These are phyloP conservation scores for Gossypium bickii DNA, from an alignment of 345 rosid genomes.

Conservation along the genomic window DNA sequence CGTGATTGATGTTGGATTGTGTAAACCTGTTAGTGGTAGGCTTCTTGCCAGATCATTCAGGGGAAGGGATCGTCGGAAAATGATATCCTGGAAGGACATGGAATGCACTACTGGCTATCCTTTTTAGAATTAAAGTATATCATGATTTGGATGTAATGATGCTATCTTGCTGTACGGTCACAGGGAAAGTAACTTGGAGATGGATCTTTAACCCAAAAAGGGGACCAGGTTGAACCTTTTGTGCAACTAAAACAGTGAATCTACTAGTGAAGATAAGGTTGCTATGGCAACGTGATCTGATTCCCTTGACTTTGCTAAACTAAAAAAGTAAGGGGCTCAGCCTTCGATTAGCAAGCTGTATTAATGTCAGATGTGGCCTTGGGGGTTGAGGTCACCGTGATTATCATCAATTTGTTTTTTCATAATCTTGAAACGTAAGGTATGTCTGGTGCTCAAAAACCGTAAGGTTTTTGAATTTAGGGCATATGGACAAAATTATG, in stretches of 20 bases:
- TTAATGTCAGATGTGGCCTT: neutral
- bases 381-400: neutral
- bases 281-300: neutral
- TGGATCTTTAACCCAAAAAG: neutral
- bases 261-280: neutral
- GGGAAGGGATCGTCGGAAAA: constrained; percentile 87
- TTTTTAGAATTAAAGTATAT: neutral
- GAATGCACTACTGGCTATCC: constrained; percentile 40
- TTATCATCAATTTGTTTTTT: neutral
- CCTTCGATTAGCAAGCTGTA: neutral
- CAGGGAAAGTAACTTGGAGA: neutral
- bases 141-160: neutral
- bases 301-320: neutral
- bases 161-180: neutral
- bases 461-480: neutral
- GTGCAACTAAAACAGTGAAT: neutral
- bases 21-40: constrained; percentile 67
- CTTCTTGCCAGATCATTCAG: constrained; percentile 79
- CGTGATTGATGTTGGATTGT: constrained; percentile 70
- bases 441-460: neutral
- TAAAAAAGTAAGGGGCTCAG: neutral
- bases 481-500: neutral
- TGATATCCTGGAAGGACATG: constrained; percentile 83
- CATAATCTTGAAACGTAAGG: neutral
- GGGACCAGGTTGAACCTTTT: neutral